These are phyloP conservation scores for Yamadazyma dendronema DNA, from an alignment of 1,139 yeast genomes.

Conservation along the genomic window DNA sequence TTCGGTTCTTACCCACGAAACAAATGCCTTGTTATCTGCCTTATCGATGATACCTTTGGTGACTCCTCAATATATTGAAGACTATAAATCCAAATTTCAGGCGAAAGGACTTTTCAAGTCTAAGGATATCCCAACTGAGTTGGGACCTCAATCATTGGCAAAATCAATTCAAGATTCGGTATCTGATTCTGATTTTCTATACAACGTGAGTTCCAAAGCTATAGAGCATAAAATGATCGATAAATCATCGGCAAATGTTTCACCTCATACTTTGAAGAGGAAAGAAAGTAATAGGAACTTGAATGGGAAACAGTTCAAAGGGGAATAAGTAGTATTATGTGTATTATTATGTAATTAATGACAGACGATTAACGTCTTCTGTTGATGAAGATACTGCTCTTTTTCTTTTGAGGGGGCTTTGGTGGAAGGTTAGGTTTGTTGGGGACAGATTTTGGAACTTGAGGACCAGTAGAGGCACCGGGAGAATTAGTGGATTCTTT, in stretches of 20 bases:
- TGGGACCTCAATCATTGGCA: not conserved
- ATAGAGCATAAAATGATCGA: slow-evolving; percentile 15
- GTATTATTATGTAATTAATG: slow-evolving; percentile 4
- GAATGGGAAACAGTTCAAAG: slow-evolving; percentile 11
- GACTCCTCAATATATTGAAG: slow-evolving; percentile 1
- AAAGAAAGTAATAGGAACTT: not conserved
- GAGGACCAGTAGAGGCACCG: too few relatives aligned
- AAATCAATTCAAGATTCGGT: slow-evolving; percentile 1
- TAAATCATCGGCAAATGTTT: slow-evolving; percentile 1
- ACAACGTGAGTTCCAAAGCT: slow-evolving; percentile 15
- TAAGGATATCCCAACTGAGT: not conserved
- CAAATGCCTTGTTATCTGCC: slow-evolving; percentile 12
- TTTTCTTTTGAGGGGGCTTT: slow-evolving; percentile 1
- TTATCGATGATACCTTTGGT: slow-evolving; percentile 11
- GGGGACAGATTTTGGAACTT: not conserved
- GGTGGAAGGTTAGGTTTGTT: not conserved
- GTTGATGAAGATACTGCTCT: slow-evolving; percentile 9
- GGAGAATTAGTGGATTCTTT: not conserved
- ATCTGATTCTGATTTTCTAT: slow-evolving; percentile 14
- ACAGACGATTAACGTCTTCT: slow-evolving; percentile 5
- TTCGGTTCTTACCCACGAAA: slow-evolving; percentile 12
- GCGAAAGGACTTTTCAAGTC: slow-evolving; percentile 5
- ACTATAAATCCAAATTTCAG: slow-evolving; percentile 7
- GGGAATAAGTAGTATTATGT: slow-evolving; percentile 12
- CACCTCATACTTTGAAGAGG: not conserved